Conservation (phyloP, 1,139 yeast genomes). For the Suhomyces choctaworum region DNA sequence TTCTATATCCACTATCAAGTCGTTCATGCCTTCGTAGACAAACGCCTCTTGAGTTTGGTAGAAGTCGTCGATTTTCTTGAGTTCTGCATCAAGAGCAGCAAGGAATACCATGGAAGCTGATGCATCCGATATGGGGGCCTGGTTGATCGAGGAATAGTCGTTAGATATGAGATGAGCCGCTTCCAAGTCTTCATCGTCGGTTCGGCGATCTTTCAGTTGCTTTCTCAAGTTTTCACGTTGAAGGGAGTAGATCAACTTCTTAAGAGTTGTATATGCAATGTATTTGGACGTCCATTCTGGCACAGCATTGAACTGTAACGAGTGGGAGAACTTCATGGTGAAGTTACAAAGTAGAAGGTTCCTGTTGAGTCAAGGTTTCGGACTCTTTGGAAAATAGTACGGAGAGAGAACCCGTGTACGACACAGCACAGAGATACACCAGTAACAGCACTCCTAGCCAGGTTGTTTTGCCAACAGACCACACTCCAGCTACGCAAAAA, state of each 20-base stretch:
- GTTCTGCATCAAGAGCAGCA: constrained; percentile 58
- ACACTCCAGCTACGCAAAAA: no score
- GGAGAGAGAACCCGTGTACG: no score
- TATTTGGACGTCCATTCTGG: constrained; percentile 78
- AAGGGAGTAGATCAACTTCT: constrained; percentile 62
- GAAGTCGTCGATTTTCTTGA: constrained; percentile 59
- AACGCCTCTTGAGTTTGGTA: constrained; percentile 53
- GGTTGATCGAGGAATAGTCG: constrained; percentile 26
- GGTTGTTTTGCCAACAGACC: no score
- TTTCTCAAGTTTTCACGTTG: constrained; percentile 55
- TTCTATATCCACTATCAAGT: constrained; percentile 52
- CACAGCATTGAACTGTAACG: constrained; percentile 70
- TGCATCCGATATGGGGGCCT: constrained; percentile 18
- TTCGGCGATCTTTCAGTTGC: constrained; percentile 11
- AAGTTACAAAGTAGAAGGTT: no score
- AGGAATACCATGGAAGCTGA: constrained; percentile 41
- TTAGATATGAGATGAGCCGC: constrained; percentile 30
- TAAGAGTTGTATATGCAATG: constrained; percentile 62
- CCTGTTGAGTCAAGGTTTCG: no score
- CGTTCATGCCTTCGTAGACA: constrained; percentile 49
- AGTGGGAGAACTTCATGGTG: constrained; percentile 69
- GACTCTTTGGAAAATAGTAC: no score
- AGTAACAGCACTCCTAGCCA: no score
- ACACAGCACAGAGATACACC: no score
- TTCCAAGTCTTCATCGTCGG: constrained; percentile 30